phyloP scores from a whole-genome alignment of 192 early-diverging fungal species.

The Gigaspora rosea region DNA sequence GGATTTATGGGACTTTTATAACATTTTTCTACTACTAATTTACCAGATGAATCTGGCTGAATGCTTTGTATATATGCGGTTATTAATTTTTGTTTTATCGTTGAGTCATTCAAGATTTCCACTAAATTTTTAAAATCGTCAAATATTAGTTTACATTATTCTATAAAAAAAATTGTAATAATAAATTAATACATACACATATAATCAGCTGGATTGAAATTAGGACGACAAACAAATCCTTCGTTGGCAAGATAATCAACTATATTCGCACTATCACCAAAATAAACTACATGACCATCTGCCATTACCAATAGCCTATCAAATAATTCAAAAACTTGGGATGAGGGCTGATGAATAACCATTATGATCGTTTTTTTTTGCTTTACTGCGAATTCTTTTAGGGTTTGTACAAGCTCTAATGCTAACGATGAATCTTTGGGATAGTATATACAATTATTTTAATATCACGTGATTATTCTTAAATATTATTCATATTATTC shows the following conservation, averaged over 20 bases:
- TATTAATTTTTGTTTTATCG: background rate
- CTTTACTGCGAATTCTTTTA: slow-evolving; percentile 14
- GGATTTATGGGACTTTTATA: too few relatives aligned
- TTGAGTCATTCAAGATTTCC: slow-evolving; percentile 10
- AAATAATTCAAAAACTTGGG: slow-evolving; percentile 72
- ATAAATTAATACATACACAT: slow-evolving; percentile 6
- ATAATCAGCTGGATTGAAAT: slow-evolving; percentile 29
- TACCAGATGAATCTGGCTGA: background rate
- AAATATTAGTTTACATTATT: background rate
- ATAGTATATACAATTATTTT: background rate
- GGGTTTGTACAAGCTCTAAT: slow-evolving; percentile 5
- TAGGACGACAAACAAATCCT: slow-evolving; percentile 7
- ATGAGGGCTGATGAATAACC: slow-evolving; percentile 90
- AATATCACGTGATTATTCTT: slow-evolving; percentile 36
- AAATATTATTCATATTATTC: background rate
- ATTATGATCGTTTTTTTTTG: slow-evolving; percentile 70
- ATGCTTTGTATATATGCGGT: background rate
- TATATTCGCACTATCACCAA: slow-evolving; percentile 40
- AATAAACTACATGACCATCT: slow-evolving; percentile 69
- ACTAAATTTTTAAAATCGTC: background rate
- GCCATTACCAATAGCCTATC: slow-evolving; percentile 69
- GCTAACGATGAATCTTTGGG: slow-evolving; percentile 14
- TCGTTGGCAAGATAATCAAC: background rate
- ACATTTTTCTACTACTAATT: slow-evolving; percentile 8
- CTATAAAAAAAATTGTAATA: too few relatives aligned